These are phyloP conservation scores for Penicillium chermesinum DNA, from an alignment of 495 filamentous ascomycete genomes.

Conservation along the genomic window DNA sequence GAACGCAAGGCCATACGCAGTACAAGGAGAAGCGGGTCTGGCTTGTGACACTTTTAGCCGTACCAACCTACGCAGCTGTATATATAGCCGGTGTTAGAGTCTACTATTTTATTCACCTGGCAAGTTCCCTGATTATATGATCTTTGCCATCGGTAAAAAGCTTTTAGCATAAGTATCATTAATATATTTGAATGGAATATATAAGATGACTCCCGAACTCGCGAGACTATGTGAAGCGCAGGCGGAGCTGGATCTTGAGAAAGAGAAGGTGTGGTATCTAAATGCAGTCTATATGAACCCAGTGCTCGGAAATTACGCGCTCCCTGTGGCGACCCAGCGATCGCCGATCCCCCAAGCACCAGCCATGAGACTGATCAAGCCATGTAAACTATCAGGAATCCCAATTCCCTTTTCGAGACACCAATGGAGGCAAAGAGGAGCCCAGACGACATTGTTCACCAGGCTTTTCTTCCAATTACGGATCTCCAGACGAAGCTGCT, in stretches of 20 bases:
- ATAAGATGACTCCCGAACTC: no score
- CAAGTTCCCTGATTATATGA: background rate
- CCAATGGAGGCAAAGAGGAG: slow-evolving; percentile 72
- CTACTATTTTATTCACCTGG: no score
- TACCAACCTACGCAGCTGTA: no score
- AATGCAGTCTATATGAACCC: background rate
- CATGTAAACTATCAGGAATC: slow-evolving; percentile 59
- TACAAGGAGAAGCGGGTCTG: no score
- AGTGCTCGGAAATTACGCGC: slow-evolving; percentile 12
- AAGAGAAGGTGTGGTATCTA: background rate
- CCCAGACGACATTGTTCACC: slow-evolving; percentile 51
- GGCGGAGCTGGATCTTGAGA: no score
- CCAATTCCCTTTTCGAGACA: slow-evolving; percentile 69
- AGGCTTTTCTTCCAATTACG: slow-evolving; percentile 43
- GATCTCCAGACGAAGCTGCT: slow-evolving; percentile 36
- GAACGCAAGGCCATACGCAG: no score
- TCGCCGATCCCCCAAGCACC: slow-evolving; percentile 39
- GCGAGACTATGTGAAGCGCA: no score
- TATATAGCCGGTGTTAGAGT: no score
- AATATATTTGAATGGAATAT: no score
- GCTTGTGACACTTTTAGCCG: no score
- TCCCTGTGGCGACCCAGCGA: slow-evolving; percentile 30
- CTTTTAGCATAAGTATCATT: background rate
- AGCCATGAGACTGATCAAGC: slow-evolving; percentile 59
- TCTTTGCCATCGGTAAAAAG: background rate